Evolutionary conservation across 1,284 basidiomycete genomes (phyloP).

Genomic region (Caloboletus inedulis): DNA sequence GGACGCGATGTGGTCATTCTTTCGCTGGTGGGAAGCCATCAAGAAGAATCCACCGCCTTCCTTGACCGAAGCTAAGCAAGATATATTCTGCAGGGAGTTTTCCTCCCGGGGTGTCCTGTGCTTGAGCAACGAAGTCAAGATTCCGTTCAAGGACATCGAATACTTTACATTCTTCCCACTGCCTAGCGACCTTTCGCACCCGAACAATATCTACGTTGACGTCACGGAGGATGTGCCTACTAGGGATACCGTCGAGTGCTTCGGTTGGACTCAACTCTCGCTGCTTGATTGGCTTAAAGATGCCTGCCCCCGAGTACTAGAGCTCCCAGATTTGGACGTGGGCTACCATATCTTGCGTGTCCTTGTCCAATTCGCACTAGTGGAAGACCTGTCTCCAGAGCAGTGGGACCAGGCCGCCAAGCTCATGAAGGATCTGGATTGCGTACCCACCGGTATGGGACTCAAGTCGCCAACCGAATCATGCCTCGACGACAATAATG

Average conservation of each 20-base stretch:
- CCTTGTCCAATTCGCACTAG: constrained; percentile 75
- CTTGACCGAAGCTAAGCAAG: too few relatives aligned
- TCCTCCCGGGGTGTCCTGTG: not conserved
- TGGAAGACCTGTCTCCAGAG: constrained; percentile 54
- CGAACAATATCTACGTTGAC: constrained; percentile 33
- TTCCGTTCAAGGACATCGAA: constrained; percentile 64
- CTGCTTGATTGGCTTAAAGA: constrained; percentile 39
- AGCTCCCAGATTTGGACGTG: constrained; percentile 44
- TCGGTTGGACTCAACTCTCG: constrained; percentile 73
- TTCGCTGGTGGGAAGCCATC: constrained; percentile 79
- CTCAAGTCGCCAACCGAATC: constrained; percentile 13
- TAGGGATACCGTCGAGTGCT: constrained; percentile 62
- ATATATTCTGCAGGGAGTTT: constrained; percentile 8
- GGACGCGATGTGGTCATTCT: constrained; percentile 75
- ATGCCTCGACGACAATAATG: constrained; percentile 38
- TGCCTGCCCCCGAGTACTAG: constrained; percentile 1
- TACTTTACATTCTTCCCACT: constrained; percentile 59
- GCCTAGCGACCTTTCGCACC: constrained; percentile 75
- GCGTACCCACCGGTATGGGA: constrained; percentile 69
- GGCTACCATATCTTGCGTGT: constrained; percentile 47
- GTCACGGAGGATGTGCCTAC: constrained; percentile 61
- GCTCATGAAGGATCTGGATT: constrained; percentile 59
- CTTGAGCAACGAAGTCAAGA: not conserved
- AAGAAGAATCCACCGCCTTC: not conserved
- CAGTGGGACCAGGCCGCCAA: constrained; percentile 68